Base-by-base conservation (phyloP, 176 grass and related monocot genomes). In the Bolboschoenus planiculmis region DNA sequence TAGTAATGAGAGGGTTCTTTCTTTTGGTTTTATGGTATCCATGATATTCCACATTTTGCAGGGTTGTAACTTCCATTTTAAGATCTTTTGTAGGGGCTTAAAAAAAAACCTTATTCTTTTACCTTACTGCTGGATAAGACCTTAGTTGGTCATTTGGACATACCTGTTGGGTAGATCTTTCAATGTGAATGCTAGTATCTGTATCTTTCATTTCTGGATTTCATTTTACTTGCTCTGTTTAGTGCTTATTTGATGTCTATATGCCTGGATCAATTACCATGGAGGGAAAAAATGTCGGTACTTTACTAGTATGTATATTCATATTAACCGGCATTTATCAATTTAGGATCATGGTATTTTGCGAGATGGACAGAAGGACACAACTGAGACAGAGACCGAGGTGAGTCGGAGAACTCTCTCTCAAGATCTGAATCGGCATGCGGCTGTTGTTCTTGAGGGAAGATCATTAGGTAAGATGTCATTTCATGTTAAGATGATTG, bases 381-480 rank as follows among this genome's bases (percentile, higher is more conserved):
- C 77, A 78, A 11, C 81, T 84, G 95, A 97, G 54, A 35, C 34
- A 85, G 90, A 94, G 29, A 89, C 71, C 84, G 95, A 97, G 43
- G 79, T 91, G 27, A 88, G 82, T 50, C 83, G 64, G 78, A 88
- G 95, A 81, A 94, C 92, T 50, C 87, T 97, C 68, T 94, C 90
- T 37, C 95, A 94, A 67, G 95, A 97, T 63, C 73, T 97, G 70
- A 97, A 97, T 85, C 92, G 95, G 18, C 95, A 97, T 91, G 95
- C 92, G 21, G 85, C 95, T 85, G 95, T 97, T 85, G 92, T 97
- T 87, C 95, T 97, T 90, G 95, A 94, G 88, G 95, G 95, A 50
- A 91, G 90, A 84, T 36, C 87, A 85, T 84, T 91, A 90, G 92
- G 95, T 97, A 83, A 61, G 78, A 87, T 43, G 7, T 60, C n/a